These are phyloP conservation scores for Heteromeles arbutifolia DNA, from an alignment of 306 rosid genomes.

Conservation along the genomic window DNA sequence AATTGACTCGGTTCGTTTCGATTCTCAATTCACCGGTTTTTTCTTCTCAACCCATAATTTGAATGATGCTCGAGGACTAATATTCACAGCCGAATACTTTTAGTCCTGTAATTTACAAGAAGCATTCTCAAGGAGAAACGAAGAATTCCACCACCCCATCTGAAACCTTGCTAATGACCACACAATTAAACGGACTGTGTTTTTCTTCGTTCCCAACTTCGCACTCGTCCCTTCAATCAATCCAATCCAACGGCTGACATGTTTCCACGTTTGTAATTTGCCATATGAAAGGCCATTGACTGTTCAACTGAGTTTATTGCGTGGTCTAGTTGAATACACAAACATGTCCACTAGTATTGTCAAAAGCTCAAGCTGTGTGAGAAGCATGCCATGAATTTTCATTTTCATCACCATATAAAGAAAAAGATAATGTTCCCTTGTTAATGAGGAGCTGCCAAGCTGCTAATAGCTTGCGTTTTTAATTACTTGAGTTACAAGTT, in stretches of 20 bases:
- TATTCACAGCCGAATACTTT: neutral
- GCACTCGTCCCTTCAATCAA: too few relatives aligned
- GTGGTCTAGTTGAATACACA: too few relatives aligned
- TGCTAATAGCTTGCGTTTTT: too few relatives aligned
- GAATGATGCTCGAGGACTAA: neutral
- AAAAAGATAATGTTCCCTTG: neutral
- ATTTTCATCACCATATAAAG: neutral
- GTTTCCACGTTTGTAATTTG: neutral
- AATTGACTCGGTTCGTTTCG: too few relatives aligned
- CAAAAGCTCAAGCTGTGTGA: neutral
- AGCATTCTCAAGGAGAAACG: neutral
- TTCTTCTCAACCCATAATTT: too few relatives aligned
- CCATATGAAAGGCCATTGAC: neutral
- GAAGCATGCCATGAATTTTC: neutral
- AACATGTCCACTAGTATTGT: neutral
- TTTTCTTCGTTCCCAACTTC: neutral
- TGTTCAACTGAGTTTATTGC: neutral
- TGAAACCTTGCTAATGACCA: neutral
- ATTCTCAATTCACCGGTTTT: too few relatives aligned
- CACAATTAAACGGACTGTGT: neutral
- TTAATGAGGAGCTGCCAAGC: neutral
- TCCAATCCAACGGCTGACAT: conserved; percentile 1
- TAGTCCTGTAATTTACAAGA: neutral
- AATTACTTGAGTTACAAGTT: too few relatives aligned
- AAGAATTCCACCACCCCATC: neutral